phyloP scores from a whole-genome alignment of 179 eudicot genomes.

The Pouteria campechiana region DNA sequence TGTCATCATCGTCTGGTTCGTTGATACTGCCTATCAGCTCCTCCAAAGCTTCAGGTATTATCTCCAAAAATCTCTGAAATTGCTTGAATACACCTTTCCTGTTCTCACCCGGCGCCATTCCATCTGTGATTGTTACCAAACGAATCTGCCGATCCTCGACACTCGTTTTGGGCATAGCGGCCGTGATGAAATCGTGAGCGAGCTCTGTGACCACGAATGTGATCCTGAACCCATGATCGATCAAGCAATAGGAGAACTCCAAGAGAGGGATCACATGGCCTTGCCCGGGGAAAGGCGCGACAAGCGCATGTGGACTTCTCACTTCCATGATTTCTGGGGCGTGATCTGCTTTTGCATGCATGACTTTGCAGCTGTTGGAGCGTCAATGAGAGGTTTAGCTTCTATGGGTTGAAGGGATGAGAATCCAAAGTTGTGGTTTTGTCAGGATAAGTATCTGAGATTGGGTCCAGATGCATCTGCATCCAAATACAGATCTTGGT shows the following conservation, averaged over 20 bases:
- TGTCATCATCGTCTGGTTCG: not conserved
- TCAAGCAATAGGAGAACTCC: not conserved
- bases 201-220: slow-evolving; percentile 1
- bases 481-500: too few species aligned
- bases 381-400: too few species aligned
- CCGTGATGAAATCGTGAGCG: not conserved
- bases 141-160: not conserved
- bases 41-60: not conserved
- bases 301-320: slow-evolving; percentile 1
- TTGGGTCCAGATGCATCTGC: too few species aligned
- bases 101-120: not conserved
- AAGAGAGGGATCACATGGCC: slow-evolving; percentile 7
- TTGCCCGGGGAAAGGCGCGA: slow-evolving; percentile 3
- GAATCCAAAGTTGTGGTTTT: too few species aligned
- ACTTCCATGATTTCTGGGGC: too few species aligned
- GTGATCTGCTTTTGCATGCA: too few species aligned
- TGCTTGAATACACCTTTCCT: not conserved
- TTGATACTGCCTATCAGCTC: not conserved
- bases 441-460: too few species aligned
- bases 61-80: not conserved
- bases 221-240: not conserved
- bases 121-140: not conserved
- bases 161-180: not conserved
- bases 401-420: too few species aligned
- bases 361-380: too few species aligned